Conservation (phyloP, 1,139 yeast species). For the Suhomyces wounanorum region DNA sequence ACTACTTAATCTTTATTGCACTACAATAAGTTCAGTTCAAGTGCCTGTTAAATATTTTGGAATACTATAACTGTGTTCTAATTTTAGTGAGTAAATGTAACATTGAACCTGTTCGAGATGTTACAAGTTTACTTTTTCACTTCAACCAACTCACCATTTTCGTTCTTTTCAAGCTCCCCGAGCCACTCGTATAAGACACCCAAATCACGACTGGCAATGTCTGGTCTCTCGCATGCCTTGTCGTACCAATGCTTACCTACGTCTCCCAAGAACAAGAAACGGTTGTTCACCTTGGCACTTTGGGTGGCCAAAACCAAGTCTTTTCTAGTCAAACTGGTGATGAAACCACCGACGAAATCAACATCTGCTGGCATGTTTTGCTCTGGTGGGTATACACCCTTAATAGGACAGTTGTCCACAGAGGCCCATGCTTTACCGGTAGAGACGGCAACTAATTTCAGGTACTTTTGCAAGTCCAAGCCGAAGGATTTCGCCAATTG, state of each 20-base stretch:
- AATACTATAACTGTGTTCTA: background rate
- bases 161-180: conserved; percentile 28
- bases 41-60: background rate
- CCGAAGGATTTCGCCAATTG: conserved; percentile 59
- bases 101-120: background rate
- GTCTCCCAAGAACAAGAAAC: conserved; percentile 47
- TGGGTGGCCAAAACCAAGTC: conserved; percentile 58
- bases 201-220: conserved; percentile 45
- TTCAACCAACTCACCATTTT: conserved; percentile 19
- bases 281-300: conserved; percentile 39
- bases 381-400: conserved; percentile 50
- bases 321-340: conserved; percentile 55
- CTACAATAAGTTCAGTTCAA: background rate
- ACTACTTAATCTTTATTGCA: too few species aligned
- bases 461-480: conserved; percentile 50
- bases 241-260: conserved; percentile 46
- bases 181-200: conserved; percentile 51
- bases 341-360: conserved; percentile 56
- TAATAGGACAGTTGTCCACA: conserved; percentile 61
- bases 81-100: background rate
- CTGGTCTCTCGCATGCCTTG: conserved; percentile 47
- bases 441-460: conserved; percentile 56
- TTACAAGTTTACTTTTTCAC: background rate
- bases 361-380: conserved; percentile 48
- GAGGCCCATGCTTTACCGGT: conserved; percentile 66